Conservation (phyloP, 805 yeast species). For the Candida manassasensis region DNA sequence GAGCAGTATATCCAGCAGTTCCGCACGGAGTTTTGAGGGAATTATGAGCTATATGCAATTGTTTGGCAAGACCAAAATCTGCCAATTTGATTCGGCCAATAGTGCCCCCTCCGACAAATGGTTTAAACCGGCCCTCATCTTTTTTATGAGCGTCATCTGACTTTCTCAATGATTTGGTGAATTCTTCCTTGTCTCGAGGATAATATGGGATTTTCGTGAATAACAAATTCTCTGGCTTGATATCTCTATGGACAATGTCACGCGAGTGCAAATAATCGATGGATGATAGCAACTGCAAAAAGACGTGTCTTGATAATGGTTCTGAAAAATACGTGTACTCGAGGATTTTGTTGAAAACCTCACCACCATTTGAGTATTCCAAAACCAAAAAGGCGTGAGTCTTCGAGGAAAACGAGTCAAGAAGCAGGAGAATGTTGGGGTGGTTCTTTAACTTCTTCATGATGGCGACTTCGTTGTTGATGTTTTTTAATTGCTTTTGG, state of each 20-base stretch:
- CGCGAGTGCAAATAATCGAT: constrained; percentile 63
- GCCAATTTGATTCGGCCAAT: constrained; percentile 63
- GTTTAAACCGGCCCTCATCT: constrained; percentile 57
- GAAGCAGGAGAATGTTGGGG: constrained; percentile 54
- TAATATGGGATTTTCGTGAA: constrained; percentile 51
- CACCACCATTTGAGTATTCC: constrained; percentile 75
- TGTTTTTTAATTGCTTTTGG: constrained; percentile 48
- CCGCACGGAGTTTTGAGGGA: constrained; percentile 69
- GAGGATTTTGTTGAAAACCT: constrained; percentile 74
- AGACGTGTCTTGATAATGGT: constrained; percentile 66
- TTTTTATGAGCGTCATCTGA: constrained; percentile 57
- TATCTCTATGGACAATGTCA: constrained; percentile 73
- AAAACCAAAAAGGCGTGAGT: constrained; percentile 57
- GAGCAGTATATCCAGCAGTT: constrained; percentile 72
- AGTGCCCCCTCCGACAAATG: constrained; percentile 56
- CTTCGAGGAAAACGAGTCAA: constrained; percentile 48
- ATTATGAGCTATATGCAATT: constrained; percentile 24
- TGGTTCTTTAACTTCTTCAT: constrained; percentile 61
- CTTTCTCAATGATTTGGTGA: constrained; percentile 29
- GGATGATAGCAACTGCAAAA: constrained; percentile 66
- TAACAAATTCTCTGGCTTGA: constrained; percentile 74
- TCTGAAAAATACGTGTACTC: constrained; percentile 74
- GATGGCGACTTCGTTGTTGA: constrained; percentile 67
- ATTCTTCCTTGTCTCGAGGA: constrained; percentile 33
- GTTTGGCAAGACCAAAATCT: constrained; percentile 67